Conservation (phyloP, 2,329 filamentous ascomycete species). For the Leptodontidium sp. region DNA sequence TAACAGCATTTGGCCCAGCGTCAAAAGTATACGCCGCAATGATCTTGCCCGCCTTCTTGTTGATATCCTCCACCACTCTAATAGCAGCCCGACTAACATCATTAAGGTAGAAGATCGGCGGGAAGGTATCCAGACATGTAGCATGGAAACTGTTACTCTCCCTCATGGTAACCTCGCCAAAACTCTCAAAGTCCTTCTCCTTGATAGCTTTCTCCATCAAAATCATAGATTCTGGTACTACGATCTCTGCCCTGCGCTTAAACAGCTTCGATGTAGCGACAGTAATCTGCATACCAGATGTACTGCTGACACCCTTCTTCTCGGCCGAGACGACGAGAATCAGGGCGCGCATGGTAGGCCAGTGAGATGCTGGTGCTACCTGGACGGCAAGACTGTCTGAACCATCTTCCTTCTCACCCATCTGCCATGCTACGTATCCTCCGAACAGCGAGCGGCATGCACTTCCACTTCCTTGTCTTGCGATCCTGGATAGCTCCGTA, state of each 20-base stretch:
- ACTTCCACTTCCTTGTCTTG: slow-evolving; percentile 91
- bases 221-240: slow-evolving; percentile 85
- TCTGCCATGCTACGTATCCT: slow-evolving; percentile 95
- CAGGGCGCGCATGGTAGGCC: slow-evolving; percentile 93
- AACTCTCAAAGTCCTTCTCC: slow-evolving; percentile 81
- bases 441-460: slow-evolving; percentile 94
- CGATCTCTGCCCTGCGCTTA: slow-evolving; percentile 72
- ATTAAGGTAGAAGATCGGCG: slow-evolving; percentile 99
- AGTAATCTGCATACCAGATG: slow-evolving; percentile 96
- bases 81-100: slow-evolving; percentile 90
- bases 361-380: slow-evolving; percentile 87
- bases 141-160: slow-evolving; percentile 98
- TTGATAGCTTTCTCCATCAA: slow-evolving; percentile 85
- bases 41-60: slow-evolving; percentile 77
- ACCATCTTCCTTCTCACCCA: slow-evolving; percentile 78
- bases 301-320: slow-evolving; percentile 95
- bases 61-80: slow-evolving; percentile 88
- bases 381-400: slow-evolving; percentile 88
- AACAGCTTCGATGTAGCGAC: slow-evolving; percentile 92
- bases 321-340: slow-evolving; percentile 91
- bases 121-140: slow-evolving; percentile 91
- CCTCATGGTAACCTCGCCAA: slow-evolving; percentile 92
- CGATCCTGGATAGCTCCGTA: slow-evolving; percentile 85
- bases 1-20: slow-evolving; percentile 93
- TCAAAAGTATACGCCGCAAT: slow-evolving; percentile 97